phyloP scores from a whole-genome alignment of 805 yeast genomes.

The Helenozyma baotianmanensis region DNA sequence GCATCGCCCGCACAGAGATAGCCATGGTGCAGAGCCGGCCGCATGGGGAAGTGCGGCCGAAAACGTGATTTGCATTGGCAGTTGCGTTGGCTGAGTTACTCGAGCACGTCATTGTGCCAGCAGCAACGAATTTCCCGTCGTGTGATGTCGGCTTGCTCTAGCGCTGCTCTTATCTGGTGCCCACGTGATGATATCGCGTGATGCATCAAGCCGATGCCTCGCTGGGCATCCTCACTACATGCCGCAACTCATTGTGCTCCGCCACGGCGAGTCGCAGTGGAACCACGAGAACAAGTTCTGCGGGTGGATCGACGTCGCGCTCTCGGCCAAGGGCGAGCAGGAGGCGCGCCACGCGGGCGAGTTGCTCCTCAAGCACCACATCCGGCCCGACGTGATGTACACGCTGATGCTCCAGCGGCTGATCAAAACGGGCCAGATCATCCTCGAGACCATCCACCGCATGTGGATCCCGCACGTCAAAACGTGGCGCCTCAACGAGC shows the following conservation, averaged over 20 bases:
- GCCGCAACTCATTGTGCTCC: slow-evolving; percentile 37
- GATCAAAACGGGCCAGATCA: slow-evolving; percentile 38
- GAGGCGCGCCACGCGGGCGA: slow-evolving; percentile 39
- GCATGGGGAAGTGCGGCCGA: no score
- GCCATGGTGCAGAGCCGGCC: no score
- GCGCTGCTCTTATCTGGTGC: no score
- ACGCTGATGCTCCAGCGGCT: slow-evolving; percentile 38
- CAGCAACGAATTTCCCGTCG: no score
- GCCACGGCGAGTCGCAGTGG: slow-evolving; percentile 44
- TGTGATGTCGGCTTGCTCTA: no score
- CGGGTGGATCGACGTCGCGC: slow-evolving; percentile 44
- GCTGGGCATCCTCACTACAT: no score
- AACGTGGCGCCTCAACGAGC: slow-evolving; percentile 40
- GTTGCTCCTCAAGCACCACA: slow-evolving; percentile 22
- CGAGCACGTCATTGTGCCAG: no score
- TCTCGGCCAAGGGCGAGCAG: slow-evolving; percentile 31
- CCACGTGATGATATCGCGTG: no score
- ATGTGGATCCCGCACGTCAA: slow-evolving; percentile 36
- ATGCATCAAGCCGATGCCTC: no score
- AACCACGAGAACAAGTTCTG: slow-evolving; percentile 41
- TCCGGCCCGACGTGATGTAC: slow-evolving; percentile 32
- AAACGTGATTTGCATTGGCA: no score
- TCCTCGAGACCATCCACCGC: slow-evolving; percentile 27
- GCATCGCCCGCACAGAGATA: no score
- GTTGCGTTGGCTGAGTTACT: no score